Base-by-base conservation (phyloP, 768 basidiomycete genomes). In the Trametes gibbosa region DNA sequence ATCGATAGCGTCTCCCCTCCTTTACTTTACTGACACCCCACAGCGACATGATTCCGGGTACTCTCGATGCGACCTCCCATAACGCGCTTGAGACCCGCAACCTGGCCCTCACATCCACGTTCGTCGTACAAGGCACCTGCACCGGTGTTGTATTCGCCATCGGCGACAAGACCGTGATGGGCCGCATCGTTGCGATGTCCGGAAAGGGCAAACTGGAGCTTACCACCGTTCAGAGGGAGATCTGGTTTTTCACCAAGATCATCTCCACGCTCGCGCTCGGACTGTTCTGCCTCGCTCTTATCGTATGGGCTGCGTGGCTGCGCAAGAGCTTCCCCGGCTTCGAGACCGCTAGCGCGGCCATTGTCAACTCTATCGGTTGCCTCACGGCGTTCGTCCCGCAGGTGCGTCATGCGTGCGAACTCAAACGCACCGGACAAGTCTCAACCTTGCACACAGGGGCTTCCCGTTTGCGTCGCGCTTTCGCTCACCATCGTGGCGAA, bases 361-460 rank as follows among this genome's bases (percentile, higher is more conserved):
- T 87, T 29, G 78, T 84, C 69, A 80, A 85, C 61, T 70, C 83
- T 27, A 83, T 86, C 25, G 82, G 81, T 0, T 81, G 85, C 45
- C 62, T 68, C 58, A 77, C 79, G 9, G 79, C 79, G 10, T 76
- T 78, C 70, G 79, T 82, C 34, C 82, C 83, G 9, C 81, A 79
- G 49, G 65, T 84, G 66, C 78, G 81, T 25, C 65, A 13, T 12
- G n/a, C 4, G 7, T 5, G 16, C 25, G 4, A 23, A 39, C 50
- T 13, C 24, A 19, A 7, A 16, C 23, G 13, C 10, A 2, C 32
- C 23, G 74, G 24, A 77, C 17, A 8, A 8, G 5, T 5, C 27
- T 50, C 34, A 35, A 25, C 41, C 32, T 14, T 10, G 9, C 27
- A 4, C 37, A 5, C 50, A 72, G 70, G 55, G 66, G 4, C 53